Evolutionary conservation across 2,329 filamentous ascomycete genomes (phyloP).

Genomic region (Drechslerella dactyloides): DNA sequence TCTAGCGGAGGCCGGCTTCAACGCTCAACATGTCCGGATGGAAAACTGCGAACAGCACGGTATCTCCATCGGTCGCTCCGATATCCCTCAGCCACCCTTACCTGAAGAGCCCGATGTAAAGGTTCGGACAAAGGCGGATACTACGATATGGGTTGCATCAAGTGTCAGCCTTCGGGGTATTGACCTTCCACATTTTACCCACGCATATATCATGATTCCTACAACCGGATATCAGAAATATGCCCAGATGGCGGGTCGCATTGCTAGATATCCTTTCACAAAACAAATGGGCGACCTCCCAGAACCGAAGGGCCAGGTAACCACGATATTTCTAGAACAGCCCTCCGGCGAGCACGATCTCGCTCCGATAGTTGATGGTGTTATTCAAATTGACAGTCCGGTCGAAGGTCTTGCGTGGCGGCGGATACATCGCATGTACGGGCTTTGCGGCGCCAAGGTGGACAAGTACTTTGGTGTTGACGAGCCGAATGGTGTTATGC

Average conservation of each 20-base stretch:
- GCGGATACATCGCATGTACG: slow-evolving; percentile 47
- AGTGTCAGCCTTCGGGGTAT: slow-evolving; percentile 13
- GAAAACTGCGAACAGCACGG: slow-evolving; percentile 13
- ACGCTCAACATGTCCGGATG: slow-evolving; percentile 18
- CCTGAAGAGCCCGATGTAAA: neutral
- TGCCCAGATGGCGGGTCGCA: slow-evolving; percentile 42
- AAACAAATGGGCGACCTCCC: slow-evolving; percentile 4
- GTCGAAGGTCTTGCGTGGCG: slow-evolving; percentile 48
- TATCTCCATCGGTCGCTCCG: slow-evolving; percentile 32
- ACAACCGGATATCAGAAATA: slow-evolving; percentile 45
- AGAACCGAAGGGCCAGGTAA: slow-evolving; percentile 38
- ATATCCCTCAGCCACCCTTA: slow-evolving; percentile 16
- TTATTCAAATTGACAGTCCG: slow-evolving; percentile 44
- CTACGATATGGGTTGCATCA: slow-evolving; percentile 38
- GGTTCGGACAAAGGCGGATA: slow-evolving; percentile 32
- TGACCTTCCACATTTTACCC: slow-evolving; percentile 42
- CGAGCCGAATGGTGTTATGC: slow-evolving; percentile 29
- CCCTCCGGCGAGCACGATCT: slow-evolving; percentile 11
- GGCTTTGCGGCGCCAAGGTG: slow-evolving; percentile 33
- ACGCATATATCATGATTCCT: slow-evolving; percentile 43
- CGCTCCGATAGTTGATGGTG: slow-evolving; percentile 44
- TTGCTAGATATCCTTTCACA: slow-evolving; percentile 38
- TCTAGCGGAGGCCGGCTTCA: slow-evolving; percentile 20
- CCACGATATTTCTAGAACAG: slow-evolving; percentile 41
- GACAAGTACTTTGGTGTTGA: slow-evolving; percentile 35